phyloP scores from a whole-genome alignment of 169 alveolate species.

The Cyclospora cayetanensis region DNA sequence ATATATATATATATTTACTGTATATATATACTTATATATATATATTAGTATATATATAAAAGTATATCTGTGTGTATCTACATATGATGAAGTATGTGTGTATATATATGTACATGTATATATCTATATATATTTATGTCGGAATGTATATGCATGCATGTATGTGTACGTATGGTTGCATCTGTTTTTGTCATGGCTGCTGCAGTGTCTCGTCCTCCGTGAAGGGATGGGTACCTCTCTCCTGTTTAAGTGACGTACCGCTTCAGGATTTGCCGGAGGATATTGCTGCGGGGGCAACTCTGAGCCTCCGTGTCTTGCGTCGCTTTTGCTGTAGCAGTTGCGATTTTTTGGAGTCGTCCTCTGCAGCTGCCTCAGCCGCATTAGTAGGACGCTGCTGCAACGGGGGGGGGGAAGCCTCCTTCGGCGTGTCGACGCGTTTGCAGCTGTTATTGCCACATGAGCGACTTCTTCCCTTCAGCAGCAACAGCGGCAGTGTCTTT shows the following conservation, averaged over 20 bases:
- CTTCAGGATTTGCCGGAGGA: constrained; percentile 39
- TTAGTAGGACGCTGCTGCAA: constrained; percentile 19
- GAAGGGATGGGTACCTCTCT: constrained; percentile 45
- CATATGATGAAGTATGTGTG: too few relatives aligned
- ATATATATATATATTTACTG: too few relatives aligned
- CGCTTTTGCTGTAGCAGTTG: constrained; percentile 54
- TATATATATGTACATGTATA: background rate
- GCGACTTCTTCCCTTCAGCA: too few relatives aligned
- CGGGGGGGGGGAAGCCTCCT: too few relatives aligned
- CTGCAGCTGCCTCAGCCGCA: constrained; percentile 53
- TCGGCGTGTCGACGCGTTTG: too few relatives aligned
- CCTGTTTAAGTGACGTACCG: constrained; percentile 52
- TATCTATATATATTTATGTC: too few relatives aligned
- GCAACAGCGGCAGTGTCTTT: constrained; percentile 48
- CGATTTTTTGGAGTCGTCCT: background rate
- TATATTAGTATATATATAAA: background rate
- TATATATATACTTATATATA: too few relatives aligned
- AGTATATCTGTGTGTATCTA: background rate
- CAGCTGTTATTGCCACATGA: too few relatives aligned
- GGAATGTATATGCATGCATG: background rate
- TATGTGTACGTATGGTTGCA: too few relatives aligned
- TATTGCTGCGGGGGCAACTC: constrained; percentile 39
- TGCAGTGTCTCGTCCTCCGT: constrained; percentile 41
- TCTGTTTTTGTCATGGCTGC: background rate
- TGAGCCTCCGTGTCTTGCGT: constrained; percentile 20